Evolutionary conservation across 371 early-diverging fungal species (phyloP).

Genomic region (Mucor mucedo): DNA sequence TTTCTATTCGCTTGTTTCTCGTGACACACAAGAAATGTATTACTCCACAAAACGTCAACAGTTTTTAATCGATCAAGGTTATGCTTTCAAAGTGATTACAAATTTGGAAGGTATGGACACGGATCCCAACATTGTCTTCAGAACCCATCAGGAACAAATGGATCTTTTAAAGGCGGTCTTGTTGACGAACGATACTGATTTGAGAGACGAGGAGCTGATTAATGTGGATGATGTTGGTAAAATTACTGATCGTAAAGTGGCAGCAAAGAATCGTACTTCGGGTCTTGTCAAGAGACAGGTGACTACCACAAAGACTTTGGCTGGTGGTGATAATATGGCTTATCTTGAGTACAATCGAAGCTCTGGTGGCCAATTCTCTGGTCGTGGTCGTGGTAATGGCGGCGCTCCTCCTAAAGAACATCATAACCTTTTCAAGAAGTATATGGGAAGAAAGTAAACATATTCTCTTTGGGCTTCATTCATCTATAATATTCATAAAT

Average conservation of each 20-base stretch:
- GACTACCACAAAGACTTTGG: conserved; percentile 79
- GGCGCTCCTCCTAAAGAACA: conserved; percentile 55
- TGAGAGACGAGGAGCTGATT: conserved; percentile 62
- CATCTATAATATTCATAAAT: no score
- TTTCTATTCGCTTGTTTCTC: conserved; percentile 52
- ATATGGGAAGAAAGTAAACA: conserved; percentile 50
- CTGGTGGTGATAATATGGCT: conserved; percentile 95
- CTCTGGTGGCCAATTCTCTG: conserved; percentile 47
- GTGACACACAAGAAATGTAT: conserved; percentile 42
- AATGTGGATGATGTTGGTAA: conserved; percentile 49
- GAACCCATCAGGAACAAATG: conserved; percentile 81
- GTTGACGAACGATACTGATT: conserved; percentile 79
- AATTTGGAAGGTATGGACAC: conserved; percentile 65
- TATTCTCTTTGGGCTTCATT: no score
- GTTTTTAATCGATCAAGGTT: conserved; percentile 56
- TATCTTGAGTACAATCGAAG: conserved; percentile 80
- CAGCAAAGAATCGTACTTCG: conserved; percentile 39
- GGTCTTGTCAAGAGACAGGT: conserved; percentile 49
- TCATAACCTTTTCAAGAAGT: conserved; percentile 75
- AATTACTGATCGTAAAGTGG: conserved; percentile 50
- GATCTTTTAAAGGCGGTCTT: conserved; percentile 90
- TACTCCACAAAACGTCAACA: conserved; percentile 53
- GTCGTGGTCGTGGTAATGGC: conserved; percentile 46
- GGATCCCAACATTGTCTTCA: conserved; percentile 74
- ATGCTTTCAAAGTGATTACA: conserved; percentile 39